Conservation (phyloP, 176 grass and related monocot species). For the Cymbopogon citratus region DNA sequence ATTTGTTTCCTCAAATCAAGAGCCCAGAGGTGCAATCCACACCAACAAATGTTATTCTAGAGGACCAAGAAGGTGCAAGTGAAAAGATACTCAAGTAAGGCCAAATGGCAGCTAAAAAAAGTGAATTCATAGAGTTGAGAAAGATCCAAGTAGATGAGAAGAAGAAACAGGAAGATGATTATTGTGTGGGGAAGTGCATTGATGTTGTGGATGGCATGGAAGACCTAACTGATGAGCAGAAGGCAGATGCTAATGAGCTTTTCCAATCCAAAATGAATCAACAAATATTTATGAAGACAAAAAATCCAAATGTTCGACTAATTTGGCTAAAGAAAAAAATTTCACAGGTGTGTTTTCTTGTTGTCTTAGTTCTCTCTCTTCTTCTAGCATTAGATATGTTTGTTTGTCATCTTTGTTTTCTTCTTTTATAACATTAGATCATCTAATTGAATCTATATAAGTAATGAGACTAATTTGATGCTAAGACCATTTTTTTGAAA, state of each 20-base stretch:
- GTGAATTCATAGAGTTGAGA: neutral
- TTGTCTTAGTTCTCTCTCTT: neutral
- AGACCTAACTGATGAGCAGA: neutral
- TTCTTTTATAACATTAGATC: no score
- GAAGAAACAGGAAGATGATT: neutral
- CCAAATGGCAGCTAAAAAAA: neutral
- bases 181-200: no score
- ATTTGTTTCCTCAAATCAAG: neutral
- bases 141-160: neutral
- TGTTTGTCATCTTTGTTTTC: no score
- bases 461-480: no score
- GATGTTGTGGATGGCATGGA: neutral
- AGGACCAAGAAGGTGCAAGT: neutral
- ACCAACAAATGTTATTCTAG: neutral
- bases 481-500: no score
- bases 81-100: no score
- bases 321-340: neutral
- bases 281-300: neutral
- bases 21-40: neutral
- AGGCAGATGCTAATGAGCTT: neutral
- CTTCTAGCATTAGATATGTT: no score
- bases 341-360: neutral
- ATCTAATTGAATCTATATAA: no score
- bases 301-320: neutral
- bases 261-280: neutral